These are phyloP conservation scores for Cyberlindnera americana DNA, from an alignment of 805 yeast species.

Conservation along the genomic window DNA sequence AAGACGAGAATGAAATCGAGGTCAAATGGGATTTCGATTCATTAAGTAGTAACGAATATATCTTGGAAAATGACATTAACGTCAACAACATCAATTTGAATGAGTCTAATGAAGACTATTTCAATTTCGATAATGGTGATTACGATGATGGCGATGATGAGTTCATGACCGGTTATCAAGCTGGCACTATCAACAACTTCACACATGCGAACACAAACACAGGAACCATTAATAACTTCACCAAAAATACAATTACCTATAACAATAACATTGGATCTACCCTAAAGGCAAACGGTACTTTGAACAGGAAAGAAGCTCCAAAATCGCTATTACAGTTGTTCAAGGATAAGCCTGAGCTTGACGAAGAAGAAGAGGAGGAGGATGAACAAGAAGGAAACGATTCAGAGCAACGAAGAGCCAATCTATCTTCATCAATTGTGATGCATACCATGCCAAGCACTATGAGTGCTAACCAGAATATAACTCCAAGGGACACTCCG, in stretches of 20 bases:
- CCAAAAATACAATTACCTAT: conserved; percentile 31
- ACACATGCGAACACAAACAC: conserved; percentile 13
- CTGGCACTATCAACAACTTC: conserved; percentile 24
- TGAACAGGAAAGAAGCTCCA: conserved; percentile 54
- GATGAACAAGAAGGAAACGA: conserved; percentile 20
- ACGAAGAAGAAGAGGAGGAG: conserved; percentile 26
- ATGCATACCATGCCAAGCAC: conserved; percentile 16
- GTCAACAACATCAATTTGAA: conserved; percentile 32
- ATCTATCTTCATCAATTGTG: conserved; percentile 20
- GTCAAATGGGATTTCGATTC: conserved; percentile 92
- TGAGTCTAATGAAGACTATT: conserved; percentile 22
- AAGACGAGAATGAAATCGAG: conserved; percentile 37
- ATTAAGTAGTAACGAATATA: conserved; percentile 66
- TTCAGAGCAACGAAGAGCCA: conserved; percentile 7
- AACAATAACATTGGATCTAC: conserved; percentile 25
- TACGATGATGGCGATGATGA: conserved; percentile 29
- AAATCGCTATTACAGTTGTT: conserved; percentile 68
- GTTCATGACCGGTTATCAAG: conserved; percentile 26
- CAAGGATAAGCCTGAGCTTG: conserved; percentile 44
- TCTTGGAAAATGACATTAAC: conserved; percentile 65
- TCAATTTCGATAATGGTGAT: conserved; percentile 21
- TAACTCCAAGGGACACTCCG: conserved; percentile 39
- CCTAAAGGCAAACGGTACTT: conserved; percentile 25
- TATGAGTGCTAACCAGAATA: conserved; percentile 9
- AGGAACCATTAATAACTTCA: conserved; percentile 22